A percentile compares a stretch with the other conserved stretches of the same genome.
Conservation (phyloP, 148 eudicot species). For the Silene conica region DNA sequence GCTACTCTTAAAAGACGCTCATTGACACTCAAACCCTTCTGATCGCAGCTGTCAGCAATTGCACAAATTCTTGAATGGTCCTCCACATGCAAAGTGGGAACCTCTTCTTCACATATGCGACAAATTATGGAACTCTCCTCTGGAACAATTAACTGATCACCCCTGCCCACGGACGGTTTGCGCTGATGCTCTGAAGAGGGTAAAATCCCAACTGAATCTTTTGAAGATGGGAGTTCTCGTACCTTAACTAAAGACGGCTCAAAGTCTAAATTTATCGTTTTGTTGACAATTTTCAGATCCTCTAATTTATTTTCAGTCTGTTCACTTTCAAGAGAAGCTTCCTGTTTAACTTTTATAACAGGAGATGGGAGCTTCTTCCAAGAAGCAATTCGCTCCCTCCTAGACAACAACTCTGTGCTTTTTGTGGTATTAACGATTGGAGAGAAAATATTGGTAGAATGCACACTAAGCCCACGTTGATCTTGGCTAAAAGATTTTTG, state of each 20-base stretch:
- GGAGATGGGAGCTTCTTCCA: slow-evolving; percentile 96
- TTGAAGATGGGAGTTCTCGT: slow-evolving; percentile 48
- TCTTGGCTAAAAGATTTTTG: slow-evolving; percentile 88
- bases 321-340: slow-evolving; percentile 37
- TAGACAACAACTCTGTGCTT: slow-evolving; percentile 43
- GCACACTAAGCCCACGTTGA: slow-evolving; percentile 46
- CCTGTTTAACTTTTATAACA: slow-evolving; percentile 47
- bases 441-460: slow-evolving; percentile 38
- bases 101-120: slow-evolving; percentile 96
- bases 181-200: slow-evolving; percentile 67
- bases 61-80: slow-evolving; percentile 97
- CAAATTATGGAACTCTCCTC: slow-evolving; percentile 93
- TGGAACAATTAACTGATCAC: slow-evolving; percentile 60
- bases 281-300: slow-evolving; percentile 32
- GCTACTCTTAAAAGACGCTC: slow-evolving; percentile 84
- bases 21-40: slow-evolving; percentile 82
- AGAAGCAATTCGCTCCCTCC: slow-evolving; percentile 79
- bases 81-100: slow-evolving; percentile 95
- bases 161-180: slow-evolving; percentile 86
- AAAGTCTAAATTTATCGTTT: slow-evolving; percentile 31
- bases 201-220: slow-evolving; percentile 48
- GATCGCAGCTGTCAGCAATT: slow-evolving; percentile 94
- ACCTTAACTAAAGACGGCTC: slow-evolving; percentile 37
- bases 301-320: slow-evolving; percentile 38
- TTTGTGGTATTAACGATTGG: slow-evolving; percentile 38